phyloP scores from a whole-genome alignment of 495 filamentous ascomycete genomes.

The Beverwykella pulmonaria region DNA sequence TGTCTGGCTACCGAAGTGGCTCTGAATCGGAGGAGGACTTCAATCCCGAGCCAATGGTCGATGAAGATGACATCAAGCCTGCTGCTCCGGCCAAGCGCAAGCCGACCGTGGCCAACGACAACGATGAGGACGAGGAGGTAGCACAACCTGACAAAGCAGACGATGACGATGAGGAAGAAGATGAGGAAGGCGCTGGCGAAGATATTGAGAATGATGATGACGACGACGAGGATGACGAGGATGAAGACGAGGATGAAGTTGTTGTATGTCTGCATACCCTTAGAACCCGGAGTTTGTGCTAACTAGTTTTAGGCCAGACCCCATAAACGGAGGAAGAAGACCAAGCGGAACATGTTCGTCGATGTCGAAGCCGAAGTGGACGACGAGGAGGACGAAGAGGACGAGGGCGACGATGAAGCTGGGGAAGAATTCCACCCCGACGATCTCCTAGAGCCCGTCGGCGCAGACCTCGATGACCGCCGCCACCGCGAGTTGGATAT shows the following conservation, averaged over 20 bases:
- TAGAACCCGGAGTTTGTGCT: neutral
- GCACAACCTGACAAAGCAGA: slow-evolving; percentile 29
- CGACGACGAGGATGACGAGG: slow-evolving; percentile 44
- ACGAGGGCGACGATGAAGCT: slow-evolving; percentile 82
- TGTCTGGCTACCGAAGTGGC: slow-evolving; percentile 54
- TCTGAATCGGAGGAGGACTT: slow-evolving; percentile 84
- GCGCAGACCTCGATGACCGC: slow-evolving; percentile 82
- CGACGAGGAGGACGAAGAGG: slow-evolving; percentile 87
- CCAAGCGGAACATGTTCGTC: slow-evolving; percentile 77
- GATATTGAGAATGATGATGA: slow-evolving; percentile 41
- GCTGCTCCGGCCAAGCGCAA: neutral
- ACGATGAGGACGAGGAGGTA: slow-evolving; percentile 53
- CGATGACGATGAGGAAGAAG: slow-evolving; percentile 42
- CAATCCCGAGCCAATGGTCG: slow-evolving; percentile 68
- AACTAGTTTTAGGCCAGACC: slow-evolving; percentile 62
- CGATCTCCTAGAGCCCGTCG: slow-evolving; percentile 79
- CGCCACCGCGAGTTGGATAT: slow-evolving; percentile 94
- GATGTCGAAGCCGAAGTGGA: slow-evolving; percentile 97
- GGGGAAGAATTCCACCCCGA: slow-evolving; percentile 89
- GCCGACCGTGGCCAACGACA: slow-evolving; percentile 48
- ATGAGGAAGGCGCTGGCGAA: slow-evolving; percentile 41
- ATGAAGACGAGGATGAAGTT: slow-evolving; percentile 42
- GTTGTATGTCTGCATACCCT: slow-evolving; percentile 1
- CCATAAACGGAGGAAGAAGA: slow-evolving; percentile 71
- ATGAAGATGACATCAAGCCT: slow-evolving; percentile 54